These are phyloP conservation scores for Carex kokanica DNA, from an alignment of 176 grass and related monocot species.

Conservation along the genomic window DNA sequence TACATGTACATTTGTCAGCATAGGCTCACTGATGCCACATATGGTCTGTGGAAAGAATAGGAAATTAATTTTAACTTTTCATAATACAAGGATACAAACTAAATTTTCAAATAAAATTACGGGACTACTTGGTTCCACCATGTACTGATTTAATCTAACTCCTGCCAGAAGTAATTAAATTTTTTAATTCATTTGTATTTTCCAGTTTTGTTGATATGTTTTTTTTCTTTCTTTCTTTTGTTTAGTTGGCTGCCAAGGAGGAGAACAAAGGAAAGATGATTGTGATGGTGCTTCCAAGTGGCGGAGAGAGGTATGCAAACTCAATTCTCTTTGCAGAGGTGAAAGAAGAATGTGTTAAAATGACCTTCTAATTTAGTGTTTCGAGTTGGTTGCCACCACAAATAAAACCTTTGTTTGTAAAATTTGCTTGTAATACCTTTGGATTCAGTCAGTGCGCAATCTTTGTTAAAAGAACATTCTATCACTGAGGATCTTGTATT, in stretches of 20 bases:
- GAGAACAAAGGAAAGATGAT: conserved; percentile 69
- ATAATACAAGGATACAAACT: neutral
- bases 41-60: neutral
- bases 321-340: conserved; percentile 50
- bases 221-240: neutral
- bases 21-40: neutral
- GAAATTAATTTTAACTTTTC: neutral
- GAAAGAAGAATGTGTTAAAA: conserved; percentile 57
- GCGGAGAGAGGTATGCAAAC: conserved; percentile 60
- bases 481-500: neutral
- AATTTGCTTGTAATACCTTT: neutral
- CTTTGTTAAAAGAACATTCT: neutral
- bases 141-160: neutral
- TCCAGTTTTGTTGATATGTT: neutral
- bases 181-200: neutral
- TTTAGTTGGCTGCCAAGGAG: conserved; percentile 46
- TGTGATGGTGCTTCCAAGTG: conserved; percentile 60
- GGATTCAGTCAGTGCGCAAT: neutral
- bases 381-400: neutral
- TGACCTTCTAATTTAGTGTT: conserved; percentile 44
- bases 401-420: neutral
- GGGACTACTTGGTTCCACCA: neutral
- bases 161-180: neutral
- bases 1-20: neutral
- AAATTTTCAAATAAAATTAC: neutral